Base-by-base conservation (phyloP, 2,329 filamentous ascomycete species). In the Nakataea oryzae region DNA sequence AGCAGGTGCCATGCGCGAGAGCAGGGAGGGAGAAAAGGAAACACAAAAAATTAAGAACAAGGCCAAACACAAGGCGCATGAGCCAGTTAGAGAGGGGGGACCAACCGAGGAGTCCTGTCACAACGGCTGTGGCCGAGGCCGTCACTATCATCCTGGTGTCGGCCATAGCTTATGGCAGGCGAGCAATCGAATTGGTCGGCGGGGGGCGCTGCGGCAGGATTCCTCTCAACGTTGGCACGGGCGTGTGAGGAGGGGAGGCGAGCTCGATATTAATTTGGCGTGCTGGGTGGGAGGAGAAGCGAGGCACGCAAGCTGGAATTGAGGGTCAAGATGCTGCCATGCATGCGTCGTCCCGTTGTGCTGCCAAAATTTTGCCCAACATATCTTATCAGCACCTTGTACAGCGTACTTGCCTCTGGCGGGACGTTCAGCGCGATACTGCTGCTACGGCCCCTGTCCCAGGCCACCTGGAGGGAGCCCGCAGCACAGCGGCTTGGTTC, bases 21-120 rank as follows among this genome's bases (percentile, higher is more conserved):
- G 24, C 21, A n/a, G n/a, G 6, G 41, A 50, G 41, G 21, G n/a
- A n/a, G n/a, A 14, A 21, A 59, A 27, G 32, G 12, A 26, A 59
- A 17, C 29, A 24, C 12, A 59, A 24, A 21, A 32, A 34, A 32
- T n/a, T 34, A 17, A 12, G 14, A 59, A 50, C 59, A n/a, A 59
- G 60, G 26, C 28, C 34, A 11, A 3, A 59, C 29, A 34, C 21
- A 13, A 59, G 12, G 26, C 7, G 32, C 24, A 14, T 13, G 29
- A 29, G 27, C n/a, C n/a, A 34, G 26, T 12, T 3, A 9, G 60
- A 32, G 27, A 54, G 29, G 17, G 30, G 56, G 58, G 54, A 75
- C 74, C 71, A 80, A 88, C 85, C 85, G 68, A 86, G 70, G 62
- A 86, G 66, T 66, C 82, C 84, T 61, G 84, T 83, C 63, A 83